Evolutionary conservation across 345 rosid species (phyloP).

Genomic region (Xanthoceras sorbifolium): DNA sequence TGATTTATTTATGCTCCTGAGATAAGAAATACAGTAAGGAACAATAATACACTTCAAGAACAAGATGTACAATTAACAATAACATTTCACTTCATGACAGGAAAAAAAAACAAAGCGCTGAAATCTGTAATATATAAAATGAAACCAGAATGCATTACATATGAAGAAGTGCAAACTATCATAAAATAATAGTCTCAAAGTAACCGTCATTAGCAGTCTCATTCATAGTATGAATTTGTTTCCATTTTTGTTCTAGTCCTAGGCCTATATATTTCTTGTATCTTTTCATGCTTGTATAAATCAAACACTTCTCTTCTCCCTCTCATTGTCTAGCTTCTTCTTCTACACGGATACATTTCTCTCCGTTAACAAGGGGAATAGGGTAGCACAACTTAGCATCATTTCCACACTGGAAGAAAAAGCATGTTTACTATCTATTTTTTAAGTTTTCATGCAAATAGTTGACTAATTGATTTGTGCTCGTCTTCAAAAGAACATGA

Average conservation of each 20-base stretch:
- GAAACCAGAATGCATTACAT: neutral
- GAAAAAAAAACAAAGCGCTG: neutral
- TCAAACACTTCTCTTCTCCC: too few species aligned
- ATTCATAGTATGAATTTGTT: too few species aligned
- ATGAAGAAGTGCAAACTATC: constrained; percentile 1
- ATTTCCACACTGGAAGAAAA: neutral
- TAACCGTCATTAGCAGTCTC: neutral
- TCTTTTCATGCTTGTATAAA: too few species aligned
- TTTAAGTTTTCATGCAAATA: neutral
- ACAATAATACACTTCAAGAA: constrained; percentile 1
- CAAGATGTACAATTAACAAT: neutral
- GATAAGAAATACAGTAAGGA: constrained; percentile 15
- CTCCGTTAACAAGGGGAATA: neutral
- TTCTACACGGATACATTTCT: too few species aligned
- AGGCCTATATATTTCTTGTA: too few species aligned
- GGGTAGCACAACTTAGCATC: neutral
- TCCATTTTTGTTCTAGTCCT: too few species aligned
- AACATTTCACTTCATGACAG: neutral
- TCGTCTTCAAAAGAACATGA: neutral
- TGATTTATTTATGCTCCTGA: constrained; percentile 76
- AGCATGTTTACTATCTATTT: neutral
- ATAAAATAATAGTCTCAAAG: neutral
- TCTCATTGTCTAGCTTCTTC: too few species aligned
- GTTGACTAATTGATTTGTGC: neutral
- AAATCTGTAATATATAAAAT: neutral